Base-by-base conservation (phyloP, 768 basidiomycete species). In the Mycena vitilis region DNA sequence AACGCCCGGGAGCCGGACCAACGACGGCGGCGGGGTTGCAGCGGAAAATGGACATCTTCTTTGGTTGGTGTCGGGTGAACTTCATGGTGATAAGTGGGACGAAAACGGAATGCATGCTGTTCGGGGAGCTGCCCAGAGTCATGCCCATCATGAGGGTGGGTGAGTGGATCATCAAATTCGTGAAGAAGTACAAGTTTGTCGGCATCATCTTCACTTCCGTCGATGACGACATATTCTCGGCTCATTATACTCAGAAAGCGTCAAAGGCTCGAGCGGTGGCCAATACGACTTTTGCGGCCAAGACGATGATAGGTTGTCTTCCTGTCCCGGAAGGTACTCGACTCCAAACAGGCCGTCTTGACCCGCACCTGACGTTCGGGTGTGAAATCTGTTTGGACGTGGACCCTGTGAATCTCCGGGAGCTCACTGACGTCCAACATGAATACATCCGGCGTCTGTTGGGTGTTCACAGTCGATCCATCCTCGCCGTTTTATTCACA, bases 1-100 rank as follows among this genome's bases (percentile, higher is more conserved):
- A 30, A 30, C 30, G 30, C 30, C 30, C 30, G 3, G 30, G 30
- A 30, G 30, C 5, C 30, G 30, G 30, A 30, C 30, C 76, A 0
- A 72, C 61, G 15, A 65, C 71, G 1, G 20, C 65, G 0, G 60
- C 12, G 1, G 76, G 69, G 7, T 48, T 75, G 8, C 75, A 75
- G 47, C 10, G 25, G 3, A 74, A 72, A 36, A 36, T 78, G 34
- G 44, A 71, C 16, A n/a, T 10, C 0, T 71, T 77, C 38, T 63
- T 53, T 13, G 10, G 10, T 5, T 79, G 77, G 76, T 75, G 76
- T 57, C 38, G 52, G 9, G 40, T 42, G 0, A 78, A 79, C 64
- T 75, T 74, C 60, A 71, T 77, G 72, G 38, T 63, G 1, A 73
- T 79, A 40, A 79, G 72, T 68, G 73, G 60, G 9, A 25, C 57